Evolutionary conservation across 352 stramenopile genomes (phyloP), one percentile per base, ranked within the genome.

Genomic region (Peronospora tabacina): DNA sequence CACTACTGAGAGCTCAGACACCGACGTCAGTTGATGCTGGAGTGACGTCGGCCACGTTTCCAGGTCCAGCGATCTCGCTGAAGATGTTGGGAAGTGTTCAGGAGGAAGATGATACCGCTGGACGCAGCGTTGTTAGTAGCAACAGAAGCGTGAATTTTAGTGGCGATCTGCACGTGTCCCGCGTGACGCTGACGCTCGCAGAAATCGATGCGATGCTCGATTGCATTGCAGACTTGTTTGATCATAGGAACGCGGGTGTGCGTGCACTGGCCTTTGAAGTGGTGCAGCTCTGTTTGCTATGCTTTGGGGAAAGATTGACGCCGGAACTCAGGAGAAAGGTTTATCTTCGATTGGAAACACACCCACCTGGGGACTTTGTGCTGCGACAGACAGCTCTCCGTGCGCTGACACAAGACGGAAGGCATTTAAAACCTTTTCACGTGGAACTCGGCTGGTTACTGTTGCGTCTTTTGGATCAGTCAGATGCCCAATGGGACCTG

Each of bases 401-500:
- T 8, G 49, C 74, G 5, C 42, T 93, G 9, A 86, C 73, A 1
- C 58, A 79, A 13, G 77, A 94, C 40, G 83, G 81, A 20, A 62
- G 75, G 0, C 49, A 77, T 22, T 54, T 90, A 17, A 65, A 82
- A 24, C 79, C 81, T 32, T 94, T 94, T 40, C 51, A 61, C 13
- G 59, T 75, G 2, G 80, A 90, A 28, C 52, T 94, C 11, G 81
- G 81, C 0, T 87, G 78, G 79, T 65, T 91, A 4, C 33, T 94
- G 9, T 55, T 94, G 36, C 71, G 76, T 38, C 63, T 88, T 37
- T 58, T 92, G 12, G 79, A 89, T 38, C 73, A 87, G 34, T 92
- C 81, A 2, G 79, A 91, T 16, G 76, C 84, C n/a, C 81, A 90
- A 48, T 66, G 71, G 10, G 83, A 94, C 36, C 42, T 92, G 12